phyloP scores from a whole-genome alignment of 371 early-diverging fungal species.

The Capillidium heterosporum region DNA sequence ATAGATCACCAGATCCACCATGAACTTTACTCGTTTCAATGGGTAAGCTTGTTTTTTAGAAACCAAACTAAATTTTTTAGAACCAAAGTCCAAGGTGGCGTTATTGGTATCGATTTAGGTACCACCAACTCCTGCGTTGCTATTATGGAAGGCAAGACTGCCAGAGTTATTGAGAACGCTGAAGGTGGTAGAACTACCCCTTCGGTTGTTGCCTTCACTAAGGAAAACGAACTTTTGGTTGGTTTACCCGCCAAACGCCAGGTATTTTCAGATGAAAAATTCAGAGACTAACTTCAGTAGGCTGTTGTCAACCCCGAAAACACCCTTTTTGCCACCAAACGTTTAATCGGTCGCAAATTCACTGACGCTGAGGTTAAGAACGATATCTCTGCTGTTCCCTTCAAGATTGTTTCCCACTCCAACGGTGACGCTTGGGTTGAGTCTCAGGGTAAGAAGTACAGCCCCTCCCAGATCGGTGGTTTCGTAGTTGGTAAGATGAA shows the following conservation, averaged over 20 bases:
- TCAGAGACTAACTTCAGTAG: slow-evolving; percentile 10
- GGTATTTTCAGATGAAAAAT: slow-evolving; percentile 16
- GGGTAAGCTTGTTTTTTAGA: not conserved
- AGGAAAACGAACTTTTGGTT: slow-evolving; percentile 83
- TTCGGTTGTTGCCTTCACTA: slow-evolving; percentile 87
- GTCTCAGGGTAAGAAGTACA: slow-evolving; percentile 76
- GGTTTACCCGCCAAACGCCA: slow-evolving; percentile 94
- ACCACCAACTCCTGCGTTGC: slow-evolving; percentile 99
- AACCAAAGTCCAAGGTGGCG: slow-evolving; percentile 67
- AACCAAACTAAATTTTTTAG: slow-evolving; percentile 8
- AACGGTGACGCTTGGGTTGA: slow-evolving; percentile 99
- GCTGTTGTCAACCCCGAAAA: slow-evolving; percentile 88
- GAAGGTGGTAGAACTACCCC: slow-evolving; percentile 97
- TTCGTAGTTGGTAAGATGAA: slow-evolving; percentile 93
- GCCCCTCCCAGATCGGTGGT: slow-evolving; percentile 89
- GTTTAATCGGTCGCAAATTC: slow-evolving; percentile 90
- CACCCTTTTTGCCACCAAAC: slow-evolving; percentile 89
- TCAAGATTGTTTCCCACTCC: slow-evolving; percentile 71
- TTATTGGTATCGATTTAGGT: slow-evolving; percentile 99
- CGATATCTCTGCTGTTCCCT: slow-evolving; percentile 73
- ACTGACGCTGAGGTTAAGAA: slow-evolving; percentile 69
- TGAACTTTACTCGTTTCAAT: not conserved
- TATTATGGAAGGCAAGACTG: slow-evolving; percentile 92
- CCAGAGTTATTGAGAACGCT: slow-evolving; percentile 91
- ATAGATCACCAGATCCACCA: not conserved